phyloP scores from a whole-genome alignment of 2,329 filamentous ascomycete species.

The Cylindrodendrum hubeiense region DNA sequence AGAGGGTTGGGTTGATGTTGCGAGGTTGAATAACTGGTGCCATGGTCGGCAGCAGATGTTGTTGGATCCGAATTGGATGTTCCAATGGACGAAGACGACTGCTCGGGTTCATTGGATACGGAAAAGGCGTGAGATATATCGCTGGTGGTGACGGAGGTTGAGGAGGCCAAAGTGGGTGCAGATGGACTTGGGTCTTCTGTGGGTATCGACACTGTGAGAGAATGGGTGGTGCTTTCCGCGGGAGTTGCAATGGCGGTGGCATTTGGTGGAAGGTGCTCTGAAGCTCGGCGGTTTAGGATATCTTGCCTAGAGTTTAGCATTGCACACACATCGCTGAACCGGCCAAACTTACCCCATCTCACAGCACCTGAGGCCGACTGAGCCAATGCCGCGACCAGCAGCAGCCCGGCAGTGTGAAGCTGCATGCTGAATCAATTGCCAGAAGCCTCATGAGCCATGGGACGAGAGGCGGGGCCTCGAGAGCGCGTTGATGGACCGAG shows the following conservation, averaged over 20 bases:
- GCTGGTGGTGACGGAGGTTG: background rate
- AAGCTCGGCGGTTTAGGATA: conserved; percentile 3
- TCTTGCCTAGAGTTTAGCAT: conserved; percentile 13
- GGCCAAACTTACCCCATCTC: conserved; percentile 25
- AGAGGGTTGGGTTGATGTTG: background rate
- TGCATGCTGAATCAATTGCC: conserved; percentile 32
- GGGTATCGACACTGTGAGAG: background rate
- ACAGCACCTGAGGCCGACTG: conserved; percentile 29
- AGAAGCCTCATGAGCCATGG: conserved; percentile 7
- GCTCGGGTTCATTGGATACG: background rate
- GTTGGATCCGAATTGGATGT: background rate
- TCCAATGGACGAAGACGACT: background rate
- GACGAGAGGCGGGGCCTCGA: conserved; percentile 1
- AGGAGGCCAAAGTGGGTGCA: background rate
- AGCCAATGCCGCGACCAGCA: conserved; percentile 33
- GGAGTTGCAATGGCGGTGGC: conserved; percentile 7
- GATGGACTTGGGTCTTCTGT: background rate
- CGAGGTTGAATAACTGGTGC: background rate
- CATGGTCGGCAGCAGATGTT: background rate
- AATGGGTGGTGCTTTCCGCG: conserved; percentile 2
- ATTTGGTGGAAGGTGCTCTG: conserved; percentile 16
- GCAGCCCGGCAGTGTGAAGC: conserved; percentile 31
- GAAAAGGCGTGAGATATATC: background rate
- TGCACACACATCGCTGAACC: background rate
- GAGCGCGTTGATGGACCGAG: background rate